A percentile compares a stretch with the other conserved stretches of the same genome.
phyloP scores from a whole-genome alignment of 2,329 filamentous ascomycete species.

The Dactylellina drechsleri region DNA sequence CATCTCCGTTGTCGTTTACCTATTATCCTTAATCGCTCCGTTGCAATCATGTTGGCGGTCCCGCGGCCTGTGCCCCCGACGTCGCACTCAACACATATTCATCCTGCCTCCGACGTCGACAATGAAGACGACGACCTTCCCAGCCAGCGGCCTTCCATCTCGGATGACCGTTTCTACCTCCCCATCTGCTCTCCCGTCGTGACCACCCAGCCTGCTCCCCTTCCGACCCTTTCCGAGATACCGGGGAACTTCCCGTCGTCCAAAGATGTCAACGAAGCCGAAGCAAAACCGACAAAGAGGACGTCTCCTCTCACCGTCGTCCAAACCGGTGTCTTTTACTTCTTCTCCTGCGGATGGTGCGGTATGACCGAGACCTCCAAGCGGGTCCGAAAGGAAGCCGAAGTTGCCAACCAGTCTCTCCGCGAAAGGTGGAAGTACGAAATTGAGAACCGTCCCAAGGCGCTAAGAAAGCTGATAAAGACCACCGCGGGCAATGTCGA shows the following conservation, averaged over 20 bases:
- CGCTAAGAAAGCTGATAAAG: slow-evolving; percentile 50
- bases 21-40: not conserved
- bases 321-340: slow-evolving; percentile 53
- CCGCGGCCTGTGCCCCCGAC: slow-evolving; percentile 12
- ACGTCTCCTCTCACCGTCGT: slow-evolving; percentile 48
- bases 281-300: slow-evolving; percentile 41
- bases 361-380: slow-evolving; percentile 53
- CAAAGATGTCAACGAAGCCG: slow-evolving; percentile 41
- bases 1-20: not conserved
- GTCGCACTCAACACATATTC: slow-evolving; percentile 31
- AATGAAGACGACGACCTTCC: slow-evolving; percentile 11
- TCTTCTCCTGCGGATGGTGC: slow-evolving; percentile 54
- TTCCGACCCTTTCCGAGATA: slow-evolving; percentile 35
- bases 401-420: slow-evolving; percentile 42
- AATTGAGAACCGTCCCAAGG: slow-evolving; percentile 52
- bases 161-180: slow-evolving; percentile 52
- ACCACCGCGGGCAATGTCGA: slow-evolving; percentile 51
- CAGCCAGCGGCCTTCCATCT: slow-evolving; percentile 40
- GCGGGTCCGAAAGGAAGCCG: slow-evolving; percentile 46
- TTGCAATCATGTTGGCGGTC: slow-evolving; percentile 28
- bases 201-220: slow-evolving; percentile 40
- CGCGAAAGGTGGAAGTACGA: slow-evolving; percentile 50
- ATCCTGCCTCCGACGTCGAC: not conserved
- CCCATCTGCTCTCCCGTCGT: slow-evolving; percentile 52
- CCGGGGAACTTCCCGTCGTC: slow-evolving; percentile 46